A percentile compares a stretch with the other conserved stretches of the same genome.
phyloP scores from a whole-genome alignment of 116 monocot genomes.

The Papilionanthe hybrid region DNA sequence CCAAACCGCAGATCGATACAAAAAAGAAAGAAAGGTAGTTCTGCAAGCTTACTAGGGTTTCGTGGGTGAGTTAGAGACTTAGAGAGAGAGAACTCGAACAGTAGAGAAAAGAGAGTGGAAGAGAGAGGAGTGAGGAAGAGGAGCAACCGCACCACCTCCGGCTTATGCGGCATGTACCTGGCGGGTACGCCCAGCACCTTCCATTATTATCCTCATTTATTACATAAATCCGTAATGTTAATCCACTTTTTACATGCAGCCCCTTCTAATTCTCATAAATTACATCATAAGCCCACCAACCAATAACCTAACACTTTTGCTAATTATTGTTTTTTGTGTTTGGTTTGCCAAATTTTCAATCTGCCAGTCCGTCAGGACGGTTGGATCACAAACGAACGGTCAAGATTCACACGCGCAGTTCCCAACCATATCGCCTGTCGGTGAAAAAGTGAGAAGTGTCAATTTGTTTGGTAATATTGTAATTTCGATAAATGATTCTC shows the following conservation, averaged over 20 bases:
- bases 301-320: too few species aligned
- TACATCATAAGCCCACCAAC: too few species aligned
- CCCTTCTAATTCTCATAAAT: not conserved
- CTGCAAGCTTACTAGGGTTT: not conserved
- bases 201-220: slow-evolving; percentile 6
- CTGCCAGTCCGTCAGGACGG: not conserved
- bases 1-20: not conserved
- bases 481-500: too few species aligned
- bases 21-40: not conserved
- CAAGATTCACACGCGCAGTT: not conserved
- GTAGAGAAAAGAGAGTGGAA: not conserved
- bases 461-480: too few species aligned
- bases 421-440: too few species aligned
- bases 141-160: not conserved
- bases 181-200: slow-evolving; percentile 3
- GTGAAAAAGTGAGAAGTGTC: too few species aligned
- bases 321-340: too few species aligned
- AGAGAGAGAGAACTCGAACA: not conserved
- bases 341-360: not conserved
- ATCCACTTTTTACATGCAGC: not conserved
- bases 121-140: not conserved
- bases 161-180: slow-evolving; percentile 5
- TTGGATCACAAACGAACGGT: not conserved
- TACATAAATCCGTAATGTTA: not conserved
- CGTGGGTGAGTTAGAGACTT: not conserved